A percentile compares a stretch with the other conserved stretches of the same genome.
Conservation (phyloP, 192 early-diverging fungal genomes). For the Thamnidium elegans region DNA sequence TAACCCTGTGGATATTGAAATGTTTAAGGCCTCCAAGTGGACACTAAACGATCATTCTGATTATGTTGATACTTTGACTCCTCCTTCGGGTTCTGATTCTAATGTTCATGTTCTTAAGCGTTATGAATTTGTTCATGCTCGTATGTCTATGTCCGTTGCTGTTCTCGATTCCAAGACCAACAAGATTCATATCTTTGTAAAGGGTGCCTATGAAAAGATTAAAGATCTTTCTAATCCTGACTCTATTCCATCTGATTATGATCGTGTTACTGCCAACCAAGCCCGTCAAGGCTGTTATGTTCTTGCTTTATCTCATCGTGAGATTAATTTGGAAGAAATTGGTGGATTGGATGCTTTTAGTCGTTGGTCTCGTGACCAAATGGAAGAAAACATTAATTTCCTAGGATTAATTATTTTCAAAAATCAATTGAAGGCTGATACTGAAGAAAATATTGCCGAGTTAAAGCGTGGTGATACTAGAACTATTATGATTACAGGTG, state of each 20-base stretch:
- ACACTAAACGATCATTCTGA: conserved; percentile 25
- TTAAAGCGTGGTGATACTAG: conserved; percentile 67
- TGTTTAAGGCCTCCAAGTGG: conserved; percentile 55
- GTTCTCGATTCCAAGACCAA: conserved; percentile 49
- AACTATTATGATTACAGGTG: conserved; percentile 83
- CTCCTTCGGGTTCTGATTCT: conserved; percentile 20
- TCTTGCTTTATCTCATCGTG: conserved; percentile 59
- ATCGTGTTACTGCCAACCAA: conserved; percentile 45
- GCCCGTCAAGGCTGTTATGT: conserved; percentile 77
- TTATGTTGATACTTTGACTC: conserved; percentile 43
- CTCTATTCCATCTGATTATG: conserved; percentile 57
- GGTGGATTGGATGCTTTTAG: conserved; percentile 25
- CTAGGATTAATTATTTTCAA: conserved; percentile 71
- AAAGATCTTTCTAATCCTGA: conserved; percentile 48
- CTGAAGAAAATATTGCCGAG: conserved; percentile 60
- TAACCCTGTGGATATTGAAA: conserved; percentile 66
- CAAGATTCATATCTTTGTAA: conserved; percentile 60
- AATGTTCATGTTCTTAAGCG: conserved; percentile 56
- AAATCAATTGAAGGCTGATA: conserved; percentile 75
- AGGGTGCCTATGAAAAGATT: conserved; percentile 73
- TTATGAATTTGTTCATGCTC: conserved; percentile 68
- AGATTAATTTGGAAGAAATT: conserved; percentile 41
- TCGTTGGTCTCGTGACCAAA: conserved; percentile 48
- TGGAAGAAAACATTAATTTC: conserved; percentile 58
- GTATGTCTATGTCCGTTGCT: conserved; percentile 70